Evolutionary conservation across 1,139 yeast genomes (phyloP).

Genomic region (Magnusiomyces suaveolens): DNA sequence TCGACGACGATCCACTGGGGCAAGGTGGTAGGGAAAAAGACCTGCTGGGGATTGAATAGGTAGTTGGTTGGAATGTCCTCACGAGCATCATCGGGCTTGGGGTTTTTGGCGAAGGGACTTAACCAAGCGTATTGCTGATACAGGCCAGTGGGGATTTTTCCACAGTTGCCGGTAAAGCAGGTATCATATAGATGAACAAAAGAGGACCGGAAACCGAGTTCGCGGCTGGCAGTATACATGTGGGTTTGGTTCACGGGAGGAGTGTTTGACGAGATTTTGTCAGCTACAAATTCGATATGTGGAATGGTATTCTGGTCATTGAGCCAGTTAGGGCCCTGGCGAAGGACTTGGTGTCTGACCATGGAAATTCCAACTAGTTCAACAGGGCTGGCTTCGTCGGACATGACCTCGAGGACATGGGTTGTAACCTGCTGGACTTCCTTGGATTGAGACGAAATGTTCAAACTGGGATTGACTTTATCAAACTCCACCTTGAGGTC

Average conservation of each 20-base stretch:
- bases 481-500: constrained; percentile 11
- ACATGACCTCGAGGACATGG: constrained; percentile 13
- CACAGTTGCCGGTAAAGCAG: constrained; percentile 12
- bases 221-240: constrained; percentile 10
- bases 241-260: constrained; percentile 8
- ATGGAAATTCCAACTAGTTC: constrained; percentile 10
- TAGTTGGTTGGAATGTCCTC: constrained; percentile 12
- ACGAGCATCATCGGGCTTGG: constrained; percentile 13
- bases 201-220: constrained; percentile 9
- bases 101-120: constrained; percentile 13
- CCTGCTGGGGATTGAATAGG: constrained; percentile 15
- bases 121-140: constrained; percentile 12
- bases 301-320: constrained; percentile 11
- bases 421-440: constrained; percentile 5
- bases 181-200: constrained; percentile 9
- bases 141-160: constrained; percentile 10
- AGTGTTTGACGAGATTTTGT: constrained; percentile 3
- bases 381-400: constrained; percentile 12
- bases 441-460: constrained; percentile 3
- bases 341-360: constrained; percentile 8
- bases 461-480: neutral
- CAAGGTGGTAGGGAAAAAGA: constrained; percentile 8
- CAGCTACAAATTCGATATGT: constrained; percentile 13
- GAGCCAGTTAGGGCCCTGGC: constrained; percentile 14
- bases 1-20: constrained; percentile 15